A percentile compares a stretch with the other conserved stretches of the same genome.
Evolutionary conservation across 805 yeast species (phyloP).

Genomic region (Saturnispora zaruensis): DNA sequence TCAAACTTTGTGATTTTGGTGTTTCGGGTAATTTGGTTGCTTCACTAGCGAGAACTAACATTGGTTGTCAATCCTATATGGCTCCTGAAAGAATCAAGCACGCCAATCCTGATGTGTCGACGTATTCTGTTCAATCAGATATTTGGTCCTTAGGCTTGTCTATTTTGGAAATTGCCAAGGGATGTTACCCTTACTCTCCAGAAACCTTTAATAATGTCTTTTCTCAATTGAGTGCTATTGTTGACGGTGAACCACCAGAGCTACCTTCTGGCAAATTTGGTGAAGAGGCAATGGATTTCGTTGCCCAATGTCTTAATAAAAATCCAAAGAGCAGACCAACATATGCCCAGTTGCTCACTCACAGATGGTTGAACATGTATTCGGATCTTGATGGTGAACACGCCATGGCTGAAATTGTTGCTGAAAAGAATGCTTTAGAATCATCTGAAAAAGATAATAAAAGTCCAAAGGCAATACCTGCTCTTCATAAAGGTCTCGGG

Average conservation of each 20-base stretch:
- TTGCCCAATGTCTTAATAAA: slow-evolving; percentile 67
- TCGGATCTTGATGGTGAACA: slow-evolving; percentile 29
- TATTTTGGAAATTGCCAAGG: slow-evolving; percentile 80
- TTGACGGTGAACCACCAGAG: slow-evolving; percentile 89
- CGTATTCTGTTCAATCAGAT: slow-evolving; percentile 90
- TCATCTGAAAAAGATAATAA: slow-evolving; percentile 23
- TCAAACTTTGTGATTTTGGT: slow-evolving; percentile 92
- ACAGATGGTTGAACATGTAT: slow-evolving; percentile 71
- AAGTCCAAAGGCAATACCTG: slow-evolving; percentile 16
- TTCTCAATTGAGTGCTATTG: slow-evolving; percentile 90
- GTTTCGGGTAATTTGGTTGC: slow-evolving; percentile 94
- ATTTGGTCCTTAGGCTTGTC: slow-evolving; percentile 92
- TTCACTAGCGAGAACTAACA: slow-evolving; percentile 87
- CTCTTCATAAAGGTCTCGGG: slow-evolving; percentile 24
- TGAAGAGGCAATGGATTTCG: slow-evolving; percentile 75
- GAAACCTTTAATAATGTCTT: slow-evolving; percentile 87
- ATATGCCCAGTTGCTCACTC: slow-evolving; percentile 63
- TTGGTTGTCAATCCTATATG: slow-evolving; percentile 98
- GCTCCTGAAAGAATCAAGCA: slow-evolving; percentile 93
- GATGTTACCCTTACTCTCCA: slow-evolving; percentile 93
- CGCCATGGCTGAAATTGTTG: slow-evolving; percentile 27
- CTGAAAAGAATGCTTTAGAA: slow-evolving; percentile 9
- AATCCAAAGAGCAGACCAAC: slow-evolving; percentile 75
- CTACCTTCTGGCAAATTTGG: slow-evolving; percentile 58
- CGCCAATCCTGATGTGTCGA: slow-evolving; percentile 59